Base-by-base conservation (phyloP, 768 basidiomycete genomes). In the Trametes sanguinea region DNA sequence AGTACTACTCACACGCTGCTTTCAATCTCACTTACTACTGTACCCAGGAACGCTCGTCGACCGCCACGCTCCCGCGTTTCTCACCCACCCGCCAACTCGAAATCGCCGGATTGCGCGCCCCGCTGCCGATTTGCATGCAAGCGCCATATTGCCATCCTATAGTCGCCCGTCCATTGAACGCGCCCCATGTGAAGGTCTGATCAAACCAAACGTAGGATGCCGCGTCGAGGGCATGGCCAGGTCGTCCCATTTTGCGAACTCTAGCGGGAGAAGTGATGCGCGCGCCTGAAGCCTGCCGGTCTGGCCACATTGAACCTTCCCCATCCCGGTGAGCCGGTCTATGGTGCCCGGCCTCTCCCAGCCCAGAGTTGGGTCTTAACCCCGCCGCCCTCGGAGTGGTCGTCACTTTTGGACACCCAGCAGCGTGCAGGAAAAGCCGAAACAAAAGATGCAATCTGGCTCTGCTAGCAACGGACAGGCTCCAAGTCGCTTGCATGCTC, bases 191-290 rank as follows among this genome's bases (percentile, higher is more conserved):
- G 55, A 46, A 40, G 22, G 32, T 6, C n/a, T 39, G 46, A 45
- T 47, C 55, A 56, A 30, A n/a, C 45, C 22, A 22, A 22, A 22
- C 22, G 22, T 43, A 47, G 55, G 55, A 47, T 37, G 33, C 55
- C 55, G 55, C 46, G 55, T 42, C 55, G 55, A 35, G 35, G 7
- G 30, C 30, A 45, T 33, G 30, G 44, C 42, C n/a, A 44, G 32
- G 13, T 44, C 44, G 43, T 13, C n/a, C 47, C 13, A 43, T 13
- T 22, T 22, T 46, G 11, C 29, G 27, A 58, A 32, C 40, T 42
- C 37, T 58, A 51, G 48, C 57, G 57, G 57, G 57, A 58, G 57
- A 58, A 58, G 57, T 11, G 10, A 11, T 32, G 29, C 11, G 48
- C 48, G 48, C 48, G 30, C 48, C n/a, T 13, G 4, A 50, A 6